phyloP scores from a whole-genome alignment of 352 stramenopile genomes.

The Pythium pectinolyticum region DNA sequence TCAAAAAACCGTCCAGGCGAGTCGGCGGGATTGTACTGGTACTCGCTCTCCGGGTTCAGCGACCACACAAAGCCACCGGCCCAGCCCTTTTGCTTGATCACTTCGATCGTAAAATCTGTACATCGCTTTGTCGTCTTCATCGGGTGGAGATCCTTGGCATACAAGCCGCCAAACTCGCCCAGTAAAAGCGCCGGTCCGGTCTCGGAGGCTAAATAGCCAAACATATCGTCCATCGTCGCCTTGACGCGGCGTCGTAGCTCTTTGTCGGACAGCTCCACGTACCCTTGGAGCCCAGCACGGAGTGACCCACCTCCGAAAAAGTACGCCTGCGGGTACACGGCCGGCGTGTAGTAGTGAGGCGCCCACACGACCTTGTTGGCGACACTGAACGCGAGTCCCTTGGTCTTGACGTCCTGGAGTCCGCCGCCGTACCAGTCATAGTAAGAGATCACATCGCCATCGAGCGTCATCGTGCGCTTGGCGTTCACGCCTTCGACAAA shows the following conservation, averaged over 20 bases:
- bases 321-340: constrained; percentile 59
- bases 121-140: constrained; percentile 58
- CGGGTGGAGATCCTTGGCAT: constrained; percentile 46
- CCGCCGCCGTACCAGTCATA: constrained; percentile 71
- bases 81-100: constrained; percentile 50
- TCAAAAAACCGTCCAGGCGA: constrained; percentile 42
- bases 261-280: constrained; percentile 53
- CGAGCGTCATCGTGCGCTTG: constrained; percentile 45
- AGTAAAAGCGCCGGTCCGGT: constrained; percentile 49
- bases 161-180: constrained; percentile 69
- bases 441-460: constrained; percentile 46
- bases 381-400: constrained; percentile 45
- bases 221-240: constrained; percentile 64
- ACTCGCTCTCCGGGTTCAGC: constrained; percentile 66
- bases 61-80: constrained; percentile 71
- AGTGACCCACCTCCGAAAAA: constrained; percentile 50
- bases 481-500: constrained; percentile 71
- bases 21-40: constrained; percentile 57
- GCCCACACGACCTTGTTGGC: constrained; percentile 76
- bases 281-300: constrained; percentile 29
- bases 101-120: constrained; percentile 57
- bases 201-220: constrained; percentile 57
- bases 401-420: constrained; percentile 40
- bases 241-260: constrained; percentile 40
- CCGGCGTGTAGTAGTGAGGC: constrained; percentile 73